Evolutionary conservation across 805 yeast genomes (phyloP).

Genomic region (Candida insectorum): DNA sequence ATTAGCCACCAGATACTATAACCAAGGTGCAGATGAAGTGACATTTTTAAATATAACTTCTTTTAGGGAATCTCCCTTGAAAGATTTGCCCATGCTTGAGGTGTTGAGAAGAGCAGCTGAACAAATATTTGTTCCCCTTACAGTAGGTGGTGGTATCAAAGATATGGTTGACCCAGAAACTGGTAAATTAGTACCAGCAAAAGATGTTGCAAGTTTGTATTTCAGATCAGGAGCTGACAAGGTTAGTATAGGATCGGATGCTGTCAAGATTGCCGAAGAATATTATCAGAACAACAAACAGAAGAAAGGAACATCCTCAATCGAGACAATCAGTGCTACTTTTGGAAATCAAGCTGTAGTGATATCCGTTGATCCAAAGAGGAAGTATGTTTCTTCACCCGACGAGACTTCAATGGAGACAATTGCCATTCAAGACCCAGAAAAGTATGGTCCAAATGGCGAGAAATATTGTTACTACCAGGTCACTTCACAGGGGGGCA

Average conservation of each 20-base stretch:
- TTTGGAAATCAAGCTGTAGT: conserved; percentile 98
- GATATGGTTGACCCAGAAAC: conserved; percentile 81
- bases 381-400: conserved; percentile 71
- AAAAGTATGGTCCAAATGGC: conserved; percentile 71
- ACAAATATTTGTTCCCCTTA: conserved; percentile 91
- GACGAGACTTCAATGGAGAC: conserved; percentile 57
- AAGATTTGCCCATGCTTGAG: conserved; percentile 93
- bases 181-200: conserved; percentile 75
- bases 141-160: conserved; percentile 97
- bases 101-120: conserved; percentile 80
- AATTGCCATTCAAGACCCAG: conserved; percentile 54
- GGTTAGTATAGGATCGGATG: conserved; percentile 96
- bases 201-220: conserved; percentile 86
- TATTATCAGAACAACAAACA: conserved; percentile 57
- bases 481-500: conserved; percentile 95
- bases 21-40: conserved; percentile 96
- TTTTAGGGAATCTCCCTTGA: conserved; percentile 88
- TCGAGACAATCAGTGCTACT: conserved; percentile 86
- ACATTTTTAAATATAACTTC: conserved; percentile 95
- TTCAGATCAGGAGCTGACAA: conserved; percentile 98
- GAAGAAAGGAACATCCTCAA: conserved; percentile 78
- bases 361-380: conserved; percentile 95
- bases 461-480: conserved; percentile 90
- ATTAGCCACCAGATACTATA: conserved; percentile 83
- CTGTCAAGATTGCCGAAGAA: conserved; percentile 86